These are phyloP conservation scores for Tolypocladium guangdongense DNA, from an alignment of 2,329 filamentous ascomycete species.

Conservation along the genomic window DNA sequence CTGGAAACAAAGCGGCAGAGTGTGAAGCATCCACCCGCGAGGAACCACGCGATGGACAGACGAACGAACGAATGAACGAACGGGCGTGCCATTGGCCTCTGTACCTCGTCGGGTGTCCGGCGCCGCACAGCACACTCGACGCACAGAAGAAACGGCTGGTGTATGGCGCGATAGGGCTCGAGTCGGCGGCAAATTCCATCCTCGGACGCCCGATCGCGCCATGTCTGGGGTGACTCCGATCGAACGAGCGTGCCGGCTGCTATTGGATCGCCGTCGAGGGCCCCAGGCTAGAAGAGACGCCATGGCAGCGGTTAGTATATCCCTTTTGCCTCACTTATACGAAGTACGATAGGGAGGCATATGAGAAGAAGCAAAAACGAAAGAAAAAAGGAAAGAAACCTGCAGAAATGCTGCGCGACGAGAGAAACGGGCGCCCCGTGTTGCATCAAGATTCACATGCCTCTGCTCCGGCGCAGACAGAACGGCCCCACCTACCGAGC, in stretches of 20 bases:
- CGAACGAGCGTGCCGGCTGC: not conserved
- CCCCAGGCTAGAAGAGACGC: not conserved
- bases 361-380: no score
- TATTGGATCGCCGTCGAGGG: not conserved
- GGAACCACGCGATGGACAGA: not conserved
- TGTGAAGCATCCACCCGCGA: not conserved
- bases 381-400: no score
- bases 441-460: no score
- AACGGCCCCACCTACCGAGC: conserved; percentile 2
- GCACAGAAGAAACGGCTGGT: not conserved
- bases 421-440: not conserved
- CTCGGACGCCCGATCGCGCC: not conserved
- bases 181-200: not conserved
- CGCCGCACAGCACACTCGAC: not conserved
- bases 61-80: not conserved
- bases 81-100: not conserved
- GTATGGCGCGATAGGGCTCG: not conserved
- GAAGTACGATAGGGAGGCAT: no score
- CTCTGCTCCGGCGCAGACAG: not conserved
- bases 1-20: not conserved
- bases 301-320: not conserved
- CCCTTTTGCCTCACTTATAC: no score
- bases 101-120: not conserved
- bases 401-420: not conserved
- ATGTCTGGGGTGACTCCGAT: not conserved